These are phyloP conservation scores for Penicillium herquei DNA, from an alignment of 495 filamentous ascomycete genomes.

Conservation along the genomic window DNA sequence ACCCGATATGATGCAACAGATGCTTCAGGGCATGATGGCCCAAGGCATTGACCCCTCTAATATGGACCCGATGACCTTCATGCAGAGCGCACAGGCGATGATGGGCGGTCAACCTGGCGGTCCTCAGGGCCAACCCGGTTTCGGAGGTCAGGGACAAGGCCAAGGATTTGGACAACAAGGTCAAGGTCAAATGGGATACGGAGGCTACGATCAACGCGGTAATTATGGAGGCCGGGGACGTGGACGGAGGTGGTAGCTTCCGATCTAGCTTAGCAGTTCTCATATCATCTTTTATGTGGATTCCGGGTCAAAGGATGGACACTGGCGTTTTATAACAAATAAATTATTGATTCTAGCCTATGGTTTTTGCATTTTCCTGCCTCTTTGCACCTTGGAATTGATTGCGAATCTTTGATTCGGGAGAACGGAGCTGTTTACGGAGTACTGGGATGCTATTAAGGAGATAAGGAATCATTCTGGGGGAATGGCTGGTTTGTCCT, in stretches of 20 bases:
- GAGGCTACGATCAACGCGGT: constrained; percentile 48
- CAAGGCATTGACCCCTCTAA: constrained; percentile 77
- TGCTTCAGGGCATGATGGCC: constrained; percentile 80
- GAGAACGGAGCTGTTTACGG: constrained; percentile 15
- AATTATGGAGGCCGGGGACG: constrained; percentile 49
- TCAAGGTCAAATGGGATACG: constrained; percentile 52
- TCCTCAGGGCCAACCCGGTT: constrained; percentile 40
- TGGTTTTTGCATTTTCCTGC: not conserved
- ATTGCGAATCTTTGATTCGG: constrained; percentile 10
- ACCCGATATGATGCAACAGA: constrained; percentile 73
- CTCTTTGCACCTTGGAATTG: not conserved
- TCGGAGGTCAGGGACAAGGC: constrained; percentile 29
- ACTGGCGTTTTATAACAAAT: constrained; percentile 29
- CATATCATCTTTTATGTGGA: constrained; percentile 1
- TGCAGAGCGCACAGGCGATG: constrained; percentile 53
- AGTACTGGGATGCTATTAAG: not conserved
- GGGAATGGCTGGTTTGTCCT: not conserved
- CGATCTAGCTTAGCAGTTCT: not conserved
- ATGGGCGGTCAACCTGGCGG: constrained; percentile 47
- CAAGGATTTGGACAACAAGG: constrained; percentile 44
- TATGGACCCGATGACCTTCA: constrained; percentile 65
- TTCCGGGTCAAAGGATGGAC: constrained; percentile 12
- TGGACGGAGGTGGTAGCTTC: constrained; percentile 42
- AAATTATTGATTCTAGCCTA: constrained; percentile 5
- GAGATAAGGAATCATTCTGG: not conserved